Evolutionary conservation across 2,329 filamentous ascomycete genomes (phyloP), one percentile per base, ranked within the genome.

Genomic region (Coniochaeta hoffmannii): DNA sequence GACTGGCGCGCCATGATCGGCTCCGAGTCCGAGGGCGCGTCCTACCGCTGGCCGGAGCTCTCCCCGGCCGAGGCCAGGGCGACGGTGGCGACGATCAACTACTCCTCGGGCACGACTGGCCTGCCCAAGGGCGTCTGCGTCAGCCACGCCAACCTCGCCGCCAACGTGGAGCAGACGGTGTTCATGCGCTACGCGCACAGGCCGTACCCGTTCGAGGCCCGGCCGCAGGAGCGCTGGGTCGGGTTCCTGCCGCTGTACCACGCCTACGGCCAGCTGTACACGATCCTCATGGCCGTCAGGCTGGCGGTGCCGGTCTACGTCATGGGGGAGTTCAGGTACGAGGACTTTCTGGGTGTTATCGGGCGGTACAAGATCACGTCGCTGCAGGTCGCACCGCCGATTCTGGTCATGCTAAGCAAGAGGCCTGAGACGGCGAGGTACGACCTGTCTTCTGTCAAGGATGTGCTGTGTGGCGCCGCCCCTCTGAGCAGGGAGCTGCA

Each of bases 201-300:
- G 28, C 70, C 69, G 9, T 67, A 70, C 51, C 55, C 62, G 1
- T 69, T 69, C 58, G 61, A 68, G 2, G 65, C 70, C 3, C 68
- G 69, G 34, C 73, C 73, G 22, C 64, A 66, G 9, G 78, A 79
- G 61, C 69, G 76, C 36, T 80, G 77, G 74, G 62, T 80, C 28
- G 76, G 82, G 50, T 86, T 88, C 65, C 70, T 89, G 12, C 87
- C 87, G 0, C 79, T 87, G 64, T 87, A 85, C 62, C 82, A 86
- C 62, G 81, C 49, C 28, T 50, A 50, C 28, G 49, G 49, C 2
- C 49, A 50, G 49, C 49, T 79, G 2, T 74, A 76, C 55, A 77
- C 78, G 55, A 77, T 76, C 56, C 66, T 81, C 28, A 71, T 76
- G 60, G 73, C 74, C 0, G 66, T 77, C 0, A 75, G 77, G 0